Conservation (phyloP, 306 rosid species). For the Vigna nakashimae region DNA sequence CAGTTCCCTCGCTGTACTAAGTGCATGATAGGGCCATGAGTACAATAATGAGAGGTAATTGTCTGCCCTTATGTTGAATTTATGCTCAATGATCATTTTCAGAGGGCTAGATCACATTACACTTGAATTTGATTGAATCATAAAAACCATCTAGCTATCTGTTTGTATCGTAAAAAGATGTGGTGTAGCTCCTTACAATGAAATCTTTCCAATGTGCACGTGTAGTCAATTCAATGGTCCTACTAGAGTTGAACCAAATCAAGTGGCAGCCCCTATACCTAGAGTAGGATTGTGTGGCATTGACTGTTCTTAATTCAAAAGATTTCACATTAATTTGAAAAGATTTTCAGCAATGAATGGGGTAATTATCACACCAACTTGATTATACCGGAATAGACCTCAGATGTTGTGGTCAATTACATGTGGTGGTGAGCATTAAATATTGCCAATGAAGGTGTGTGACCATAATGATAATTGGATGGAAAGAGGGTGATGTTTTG, state of each 20-base stretch:
- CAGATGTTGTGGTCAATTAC: constrained; percentile 34
- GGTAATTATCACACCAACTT: constrained; percentile 40
- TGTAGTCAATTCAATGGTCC: constrained; percentile 54
- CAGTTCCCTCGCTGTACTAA: constrained; percentile 31
- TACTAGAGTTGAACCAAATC: constrained; percentile 40
- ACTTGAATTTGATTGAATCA: constrained; percentile 34
- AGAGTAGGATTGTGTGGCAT: constrained; percentile 37
- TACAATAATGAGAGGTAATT: constrained; percentile 30
- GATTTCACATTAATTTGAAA: constrained; percentile 33
- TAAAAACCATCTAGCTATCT: constrained; percentile 36
- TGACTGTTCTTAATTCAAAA: constrained; percentile 28
- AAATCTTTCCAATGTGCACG: constrained; percentile 48
- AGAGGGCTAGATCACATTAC: constrained; percentile 30
- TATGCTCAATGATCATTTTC: background rate
- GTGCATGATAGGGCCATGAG: constrained; percentile 26
- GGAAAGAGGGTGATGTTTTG: constrained; percentile 42
- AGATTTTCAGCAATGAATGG: constrained; percentile 1
- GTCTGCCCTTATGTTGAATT: background rate
- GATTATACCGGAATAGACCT: constrained; percentile 27
- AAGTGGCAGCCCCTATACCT: constrained; percentile 18
- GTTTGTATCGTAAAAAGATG: constrained; percentile 29
- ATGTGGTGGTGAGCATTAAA: constrained; percentile 14
- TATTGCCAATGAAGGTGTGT: constrained; percentile 36
- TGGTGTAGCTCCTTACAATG: constrained; percentile 39
- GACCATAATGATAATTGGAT: constrained; percentile 50